Percentiles rank a stretch among this genome's conserved stretches.
Conservation (phyloP, 495 filamentous ascomycete species). For the Penicillium canariense region DNA sequence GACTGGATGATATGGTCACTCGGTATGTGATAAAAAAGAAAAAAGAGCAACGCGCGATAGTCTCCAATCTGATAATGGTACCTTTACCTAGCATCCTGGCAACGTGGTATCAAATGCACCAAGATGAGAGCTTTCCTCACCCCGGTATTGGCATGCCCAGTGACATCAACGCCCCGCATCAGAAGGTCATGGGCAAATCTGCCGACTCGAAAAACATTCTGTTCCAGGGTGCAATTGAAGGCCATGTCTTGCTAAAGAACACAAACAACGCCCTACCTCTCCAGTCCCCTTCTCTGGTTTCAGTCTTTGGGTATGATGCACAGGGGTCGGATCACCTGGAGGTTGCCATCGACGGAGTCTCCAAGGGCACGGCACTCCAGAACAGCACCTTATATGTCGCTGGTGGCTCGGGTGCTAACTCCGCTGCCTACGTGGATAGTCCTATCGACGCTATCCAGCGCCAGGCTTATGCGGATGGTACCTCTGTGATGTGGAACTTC, state of each 20-base stretch:
- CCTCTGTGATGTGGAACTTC: conserved; percentile 40
- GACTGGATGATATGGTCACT: conserved; percentile 58
- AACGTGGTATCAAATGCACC: conserved; percentile 78
- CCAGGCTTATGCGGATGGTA: conserved; percentile 46
- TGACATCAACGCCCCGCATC: conserved; percentile 65
- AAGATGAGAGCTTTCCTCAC: conserved; percentile 58
- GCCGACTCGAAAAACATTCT: conserved; percentile 51
- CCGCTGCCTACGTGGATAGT: conserved; percentile 53
- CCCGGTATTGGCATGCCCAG: conserved; percentile 61
- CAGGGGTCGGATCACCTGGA: conserved; percentile 64
- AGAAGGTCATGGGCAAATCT: conserved; percentile 51
- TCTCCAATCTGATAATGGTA: no score
- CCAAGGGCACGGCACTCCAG: conserved; percentile 26
- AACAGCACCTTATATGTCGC: conserved; percentile 60
- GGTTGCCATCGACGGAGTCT: no score
- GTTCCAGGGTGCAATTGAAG: conserved; percentile 56
- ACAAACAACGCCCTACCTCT: conserved; percentile 60
- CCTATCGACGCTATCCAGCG: conserved; percentile 55
- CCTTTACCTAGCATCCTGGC: conserved; percentile 76
- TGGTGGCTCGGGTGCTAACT: conserved; percentile 62
- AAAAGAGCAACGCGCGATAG: neutral
- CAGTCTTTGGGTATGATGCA: conserved; percentile 69
- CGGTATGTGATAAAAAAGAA: conserved; percentile 37
- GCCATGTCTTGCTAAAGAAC: conserved; percentile 76
- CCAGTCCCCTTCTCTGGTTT: conserved; percentile 51